phyloP scores from a whole-genome alignment of 345 rosid genomes.

The Melaleuca alternifolia region DNA sequence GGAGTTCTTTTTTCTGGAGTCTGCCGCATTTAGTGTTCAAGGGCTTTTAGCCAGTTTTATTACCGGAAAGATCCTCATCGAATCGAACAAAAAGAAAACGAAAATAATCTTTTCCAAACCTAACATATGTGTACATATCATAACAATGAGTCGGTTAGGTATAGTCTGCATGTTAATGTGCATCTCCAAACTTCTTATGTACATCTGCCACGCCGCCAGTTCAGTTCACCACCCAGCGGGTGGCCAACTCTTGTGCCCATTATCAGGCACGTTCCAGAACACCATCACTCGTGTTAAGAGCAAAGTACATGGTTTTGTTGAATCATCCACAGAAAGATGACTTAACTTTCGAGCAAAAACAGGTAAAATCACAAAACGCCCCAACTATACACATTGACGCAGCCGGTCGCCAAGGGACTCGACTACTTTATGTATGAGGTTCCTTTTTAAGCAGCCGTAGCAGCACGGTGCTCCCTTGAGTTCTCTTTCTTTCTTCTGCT shows the following conservation, averaged over 20 bases:
- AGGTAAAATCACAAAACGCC: not conserved
- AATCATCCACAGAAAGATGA: not conserved
- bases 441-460: constrained; percentile 48
- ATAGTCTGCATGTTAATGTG: not conserved
- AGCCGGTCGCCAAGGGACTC: not conserved
- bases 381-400: not conserved
- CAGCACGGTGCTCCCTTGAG: constrained; percentile 59
- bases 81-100: not conserved
- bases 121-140: not conserved
- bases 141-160: not conserved
- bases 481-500: constrained; percentile 25
- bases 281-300: not conserved
- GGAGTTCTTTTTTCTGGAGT: not conserved
- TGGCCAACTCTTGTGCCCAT: not conserved
- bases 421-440: constrained; percentile 16
- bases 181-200: not conserved
- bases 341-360: not conserved
- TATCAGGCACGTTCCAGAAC: not conserved
- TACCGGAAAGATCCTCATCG: not conserved
- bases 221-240: not conserved
- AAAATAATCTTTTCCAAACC: not conserved
- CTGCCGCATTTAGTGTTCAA: not conserved
- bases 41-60: not conserved
- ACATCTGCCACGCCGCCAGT: not conserved
- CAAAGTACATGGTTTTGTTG: not conserved